phyloP scores from a whole-genome alignment of 441 rosid genomes.

The Pelargonium fulgidum region DNA sequence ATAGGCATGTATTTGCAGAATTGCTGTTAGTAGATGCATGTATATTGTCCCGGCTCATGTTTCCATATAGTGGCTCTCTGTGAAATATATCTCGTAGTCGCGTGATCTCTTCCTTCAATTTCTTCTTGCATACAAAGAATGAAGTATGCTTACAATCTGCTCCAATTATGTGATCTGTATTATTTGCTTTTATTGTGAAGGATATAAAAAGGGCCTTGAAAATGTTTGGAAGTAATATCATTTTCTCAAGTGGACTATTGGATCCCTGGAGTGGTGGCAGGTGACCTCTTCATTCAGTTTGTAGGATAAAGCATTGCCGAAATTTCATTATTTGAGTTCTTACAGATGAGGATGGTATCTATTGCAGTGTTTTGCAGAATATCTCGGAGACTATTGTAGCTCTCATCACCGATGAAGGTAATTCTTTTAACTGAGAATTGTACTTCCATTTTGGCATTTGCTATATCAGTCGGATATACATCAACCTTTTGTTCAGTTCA shows the following conservation, averaged over 20 bases:
- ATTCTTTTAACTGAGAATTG: constrained; percentile 10
- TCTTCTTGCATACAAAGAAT: neutral
- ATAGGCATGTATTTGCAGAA: neutral
- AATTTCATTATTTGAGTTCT: constrained; percentile 4
- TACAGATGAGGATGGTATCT: constrained; percentile 20
- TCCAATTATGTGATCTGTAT: constrained; percentile 4
- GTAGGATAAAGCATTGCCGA: constrained; percentile 13
- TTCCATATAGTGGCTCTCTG: neutral
- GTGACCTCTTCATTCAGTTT: constrained; percentile 29
- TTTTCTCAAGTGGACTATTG: constrained; percentile 78
- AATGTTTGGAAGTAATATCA: constrained; percentile 74
- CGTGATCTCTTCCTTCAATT: neutral
- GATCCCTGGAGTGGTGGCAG: constrained; percentile 96
- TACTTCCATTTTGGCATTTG: constrained; percentile 2
- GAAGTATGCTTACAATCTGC: neutral
- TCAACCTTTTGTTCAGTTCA: neutral
- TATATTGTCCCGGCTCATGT: neutral
- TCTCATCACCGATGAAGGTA: constrained; percentile 79
- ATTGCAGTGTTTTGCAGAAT: constrained; percentile 67
- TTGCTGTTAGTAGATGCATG: neutral
- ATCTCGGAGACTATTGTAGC: constrained; percentile 64
- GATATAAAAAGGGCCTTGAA: constrained; percentile 55
- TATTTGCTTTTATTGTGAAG: constrained; percentile 31
- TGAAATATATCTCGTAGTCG: neutral
- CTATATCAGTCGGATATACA: neutral